phyloP scores from a whole-genome alignment of 169 alveolate genomes.

The Plasmodium gonderi region DNA sequence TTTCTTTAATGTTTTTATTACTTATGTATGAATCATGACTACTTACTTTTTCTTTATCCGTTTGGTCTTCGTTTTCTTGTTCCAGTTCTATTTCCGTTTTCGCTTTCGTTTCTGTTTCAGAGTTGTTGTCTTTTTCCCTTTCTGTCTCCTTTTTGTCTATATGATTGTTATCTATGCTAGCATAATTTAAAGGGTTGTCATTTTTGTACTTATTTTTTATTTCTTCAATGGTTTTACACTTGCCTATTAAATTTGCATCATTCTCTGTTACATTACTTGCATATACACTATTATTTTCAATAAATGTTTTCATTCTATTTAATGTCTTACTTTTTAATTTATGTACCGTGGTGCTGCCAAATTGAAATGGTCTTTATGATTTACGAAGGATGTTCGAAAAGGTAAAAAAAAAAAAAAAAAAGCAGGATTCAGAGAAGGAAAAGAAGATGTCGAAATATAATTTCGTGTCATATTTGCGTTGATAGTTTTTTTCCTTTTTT shows the following conservation, averaged over 20 bases:
- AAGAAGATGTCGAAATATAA: neutral
- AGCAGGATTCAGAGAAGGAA: neutral
- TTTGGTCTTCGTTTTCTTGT: neutral
- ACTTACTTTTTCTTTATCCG: neutral
- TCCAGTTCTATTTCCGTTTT: slow-evolving; percentile 2
- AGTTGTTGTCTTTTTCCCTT: neutral
- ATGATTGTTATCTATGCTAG: slow-evolving; percentile 27
- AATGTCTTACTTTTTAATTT: slow-evolving; percentile 44
- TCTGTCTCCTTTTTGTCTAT: neutral
- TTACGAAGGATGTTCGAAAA: neutral
- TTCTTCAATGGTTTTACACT: slow-evolving; percentile 20
- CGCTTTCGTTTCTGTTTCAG: neutral
- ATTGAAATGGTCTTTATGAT: neutral
- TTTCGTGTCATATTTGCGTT: neutral
- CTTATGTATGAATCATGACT: slow-evolving; percentile 22
- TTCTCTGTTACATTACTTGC: slow-evolving; percentile 42
- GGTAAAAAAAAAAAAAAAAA: neutral
- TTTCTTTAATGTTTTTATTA: slow-evolving; percentile 1
- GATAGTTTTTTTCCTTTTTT: neutral
- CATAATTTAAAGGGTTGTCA: slow-evolving; percentile 34
- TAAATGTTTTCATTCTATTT: slow-evolving; percentile 62
- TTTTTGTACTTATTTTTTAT: slow-evolving; percentile 62
- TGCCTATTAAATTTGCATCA: slow-evolving; percentile 27
- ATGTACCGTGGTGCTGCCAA: slow-evolving; percentile 6
- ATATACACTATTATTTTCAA: slow-evolving; percentile 22